phyloP scores from a whole-genome alignment of 1,139 yeast genomes.

The Scheffersomyces parashehatae region DNA sequence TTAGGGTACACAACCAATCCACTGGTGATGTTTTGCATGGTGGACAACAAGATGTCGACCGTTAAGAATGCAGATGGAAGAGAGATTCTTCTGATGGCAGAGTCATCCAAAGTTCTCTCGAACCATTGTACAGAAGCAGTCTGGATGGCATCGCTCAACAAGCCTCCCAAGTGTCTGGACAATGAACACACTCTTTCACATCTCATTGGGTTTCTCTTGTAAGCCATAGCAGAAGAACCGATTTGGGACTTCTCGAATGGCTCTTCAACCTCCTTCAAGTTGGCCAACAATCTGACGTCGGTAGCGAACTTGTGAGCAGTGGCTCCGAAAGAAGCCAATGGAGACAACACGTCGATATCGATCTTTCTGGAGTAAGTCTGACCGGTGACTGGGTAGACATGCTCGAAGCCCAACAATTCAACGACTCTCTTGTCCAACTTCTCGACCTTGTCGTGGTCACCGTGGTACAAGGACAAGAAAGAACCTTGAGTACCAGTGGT shows the following conservation, averaged over 20 bases:
- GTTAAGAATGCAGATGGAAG: constrained; percentile 96
- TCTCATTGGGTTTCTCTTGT: constrained; percentile 99
- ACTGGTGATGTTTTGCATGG: constrained; percentile 86
- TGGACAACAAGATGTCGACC: constrained; percentile 88
- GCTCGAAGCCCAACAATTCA: constrained; percentile 88
- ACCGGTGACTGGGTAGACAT: constrained; percentile 96
- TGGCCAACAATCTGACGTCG: constrained; percentile 92
- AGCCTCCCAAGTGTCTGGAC: constrained; percentile 90
- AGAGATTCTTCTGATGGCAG: constrained; percentile 96
- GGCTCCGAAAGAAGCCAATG: constrained; percentile 94
- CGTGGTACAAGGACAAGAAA: constrained; percentile 90
- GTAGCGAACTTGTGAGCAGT: constrained; percentile 98
- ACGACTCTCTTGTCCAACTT: constrained; percentile 88
- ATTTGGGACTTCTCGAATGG: constrained; percentile 98
- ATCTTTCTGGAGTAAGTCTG: constrained; percentile 98
- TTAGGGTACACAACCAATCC: constrained; percentile 98
- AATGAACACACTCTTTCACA: constrained; percentile 98
- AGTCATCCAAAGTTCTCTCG: constrained; percentile 97
- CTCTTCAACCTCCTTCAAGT: constrained; percentile 95
- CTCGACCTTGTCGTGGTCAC: constrained; percentile 96
- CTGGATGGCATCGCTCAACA: constrained; percentile 90
- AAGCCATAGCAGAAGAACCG: constrained; percentile 99
- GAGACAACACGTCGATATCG: constrained; percentile 90
- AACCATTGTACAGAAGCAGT: constrained; percentile 99
- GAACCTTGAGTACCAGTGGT: constrained; percentile 99